Percentiles rank a stretch among this genome's conserved stretches.
Evolutionary conservation across 371 early-diverging fungal genomes (phyloP).

Genomic region (Actinomucor elegans): DNA sequence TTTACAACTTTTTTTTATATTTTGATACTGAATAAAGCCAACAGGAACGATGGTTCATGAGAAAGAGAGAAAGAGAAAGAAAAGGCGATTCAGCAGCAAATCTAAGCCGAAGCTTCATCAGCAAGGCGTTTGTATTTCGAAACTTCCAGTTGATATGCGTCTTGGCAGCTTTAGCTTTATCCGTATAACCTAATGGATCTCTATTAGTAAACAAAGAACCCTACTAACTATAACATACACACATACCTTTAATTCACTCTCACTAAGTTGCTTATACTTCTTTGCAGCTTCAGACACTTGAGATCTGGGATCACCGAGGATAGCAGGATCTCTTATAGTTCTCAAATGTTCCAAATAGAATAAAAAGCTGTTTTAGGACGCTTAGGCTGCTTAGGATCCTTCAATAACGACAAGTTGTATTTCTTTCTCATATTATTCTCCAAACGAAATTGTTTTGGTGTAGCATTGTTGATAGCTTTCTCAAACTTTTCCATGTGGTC

Average conservation of each 20-base stretch:
- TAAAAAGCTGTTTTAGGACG: constrained; percentile 50
- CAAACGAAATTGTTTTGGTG: constrained; percentile 44
- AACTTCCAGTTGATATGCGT: too few relatives aligned
- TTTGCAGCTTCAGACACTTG: neutral
- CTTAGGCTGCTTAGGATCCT: constrained; percentile 65
- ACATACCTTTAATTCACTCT: constrained; percentile 4
- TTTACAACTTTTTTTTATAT: too few relatives aligned
- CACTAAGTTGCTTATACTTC: neutral
- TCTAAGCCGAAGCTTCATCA: too few relatives aligned
- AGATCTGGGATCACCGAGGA: neutral
- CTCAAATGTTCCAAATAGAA: constrained; percentile 31
- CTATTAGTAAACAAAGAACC: too few relatives aligned
- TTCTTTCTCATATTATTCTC: constrained; percentile 52
- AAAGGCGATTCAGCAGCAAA: too few relatives aligned
- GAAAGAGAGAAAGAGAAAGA: too few relatives aligned
- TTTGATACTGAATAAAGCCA: too few relatives aligned
- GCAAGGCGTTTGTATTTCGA: too few relatives aligned
- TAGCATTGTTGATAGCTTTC: constrained; percentile 40
- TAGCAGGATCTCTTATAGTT: neutral
- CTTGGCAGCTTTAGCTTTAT: neutral
- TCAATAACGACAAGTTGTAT: constrained; percentile 45
- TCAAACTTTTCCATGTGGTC: constrained; percentile 29
- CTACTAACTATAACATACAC: too few relatives aligned
- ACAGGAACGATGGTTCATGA: too few relatives aligned
- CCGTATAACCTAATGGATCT: too few relatives aligned